Conservation (phyloP, 768 basidiomycete species). For the Pulveroboletus sp. region DNA sequence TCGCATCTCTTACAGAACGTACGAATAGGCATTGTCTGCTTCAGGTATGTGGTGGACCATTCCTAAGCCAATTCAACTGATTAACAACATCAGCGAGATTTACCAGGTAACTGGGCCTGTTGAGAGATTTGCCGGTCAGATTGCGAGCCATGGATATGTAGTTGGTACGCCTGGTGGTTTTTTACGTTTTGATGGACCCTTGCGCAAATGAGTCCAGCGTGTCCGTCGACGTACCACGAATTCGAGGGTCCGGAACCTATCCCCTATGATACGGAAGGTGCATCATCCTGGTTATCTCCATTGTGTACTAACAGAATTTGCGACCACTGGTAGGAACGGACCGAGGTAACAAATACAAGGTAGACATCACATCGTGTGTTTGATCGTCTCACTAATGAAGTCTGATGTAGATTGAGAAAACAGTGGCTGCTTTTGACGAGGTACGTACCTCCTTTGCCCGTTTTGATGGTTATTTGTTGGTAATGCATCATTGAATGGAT, state of each 20-base stretch:
- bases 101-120: constrained; percentile 97
- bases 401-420: constrained; percentile 82
- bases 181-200: background rate
- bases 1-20: background rate
- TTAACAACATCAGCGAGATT: constrained; percentile 63
- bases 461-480: background rate
- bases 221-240: constrained; percentile 86
- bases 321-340: constrained; percentile 58
- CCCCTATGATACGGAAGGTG: constrained; percentile 83
- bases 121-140: constrained; percentile 86
- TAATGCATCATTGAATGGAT: background rate
- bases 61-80: background rate
- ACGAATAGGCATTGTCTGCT: constrained; percentile 66
- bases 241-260: constrained; percentile 87
- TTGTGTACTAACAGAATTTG: background rate
- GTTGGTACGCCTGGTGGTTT: constrained; percentile 51
- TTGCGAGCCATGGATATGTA: constrained; percentile 81
- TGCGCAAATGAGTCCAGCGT: constrained; percentile 43
- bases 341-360: constrained; percentile 92
- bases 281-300: background rate
- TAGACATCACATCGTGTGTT: constrained; percentile 15
- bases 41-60: constrained; percentile 47
- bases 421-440: constrained; percentile 83
- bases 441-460: constrained; percentile 32
- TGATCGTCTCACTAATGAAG: constrained; percentile 3